A percentile compares a stretch with the other conserved stretches of the same genome.
These are phyloP conservation scores for Scytalidium sp. DNA, from an alignment of 2,329 filamentous ascomycete species.

Conservation along the genomic window DNA sequence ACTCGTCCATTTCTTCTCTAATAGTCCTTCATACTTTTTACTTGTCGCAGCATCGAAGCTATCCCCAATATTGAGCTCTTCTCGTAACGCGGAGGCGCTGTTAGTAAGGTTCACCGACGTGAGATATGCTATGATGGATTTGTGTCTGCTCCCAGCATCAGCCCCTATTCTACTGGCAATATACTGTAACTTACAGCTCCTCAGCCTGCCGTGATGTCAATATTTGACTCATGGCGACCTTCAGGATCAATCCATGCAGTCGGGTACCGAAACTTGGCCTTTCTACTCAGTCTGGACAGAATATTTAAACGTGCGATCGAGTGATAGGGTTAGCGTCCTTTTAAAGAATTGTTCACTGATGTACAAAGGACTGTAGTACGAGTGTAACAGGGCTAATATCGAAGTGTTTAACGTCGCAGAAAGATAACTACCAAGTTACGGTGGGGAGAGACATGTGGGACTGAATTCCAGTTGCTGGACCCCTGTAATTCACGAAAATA, in stretches of 20 bases:
- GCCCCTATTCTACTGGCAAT: slow-evolving; percentile 13
- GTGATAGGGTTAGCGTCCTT: too few relatives aligned
- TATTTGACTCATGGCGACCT: slow-evolving; percentile 64
- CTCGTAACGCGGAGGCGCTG: slow-evolving; percentile 67
- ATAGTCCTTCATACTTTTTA: slow-evolving; percentile 89
- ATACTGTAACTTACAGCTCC: slow-evolving; percentile 66
- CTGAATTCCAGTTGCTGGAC: too few relatives aligned
- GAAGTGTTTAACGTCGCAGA: too few relatives aligned
- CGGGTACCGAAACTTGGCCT: too few relatives aligned
- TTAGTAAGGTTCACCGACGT: slow-evolving; percentile 68
- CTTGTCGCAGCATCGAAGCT: slow-evolving; percentile 75
- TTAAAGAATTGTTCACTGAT: too few relatives aligned
- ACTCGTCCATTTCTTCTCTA: slow-evolving; percentile 99
- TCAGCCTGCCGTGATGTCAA: slow-evolving; percentile 80
- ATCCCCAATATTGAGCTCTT: slow-evolving; percentile 69
- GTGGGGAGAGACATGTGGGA: too few relatives aligned
- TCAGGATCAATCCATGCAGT: slow-evolving; percentile 22
- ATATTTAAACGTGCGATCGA: too few relatives aligned
- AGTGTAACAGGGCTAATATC: too few relatives aligned
- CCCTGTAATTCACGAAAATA: too few relatives aligned
- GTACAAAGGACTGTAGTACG: too few relatives aligned
- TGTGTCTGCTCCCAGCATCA: slow-evolving; percentile 61
- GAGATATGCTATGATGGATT: slow-evolving; percentile 89
- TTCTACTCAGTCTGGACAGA: too few relatives aligned
- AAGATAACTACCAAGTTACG: too few relatives aligned